phyloP scores from a whole-genome alignment of 106 monocot genomes.

The Iris macrosiphon region DNA sequence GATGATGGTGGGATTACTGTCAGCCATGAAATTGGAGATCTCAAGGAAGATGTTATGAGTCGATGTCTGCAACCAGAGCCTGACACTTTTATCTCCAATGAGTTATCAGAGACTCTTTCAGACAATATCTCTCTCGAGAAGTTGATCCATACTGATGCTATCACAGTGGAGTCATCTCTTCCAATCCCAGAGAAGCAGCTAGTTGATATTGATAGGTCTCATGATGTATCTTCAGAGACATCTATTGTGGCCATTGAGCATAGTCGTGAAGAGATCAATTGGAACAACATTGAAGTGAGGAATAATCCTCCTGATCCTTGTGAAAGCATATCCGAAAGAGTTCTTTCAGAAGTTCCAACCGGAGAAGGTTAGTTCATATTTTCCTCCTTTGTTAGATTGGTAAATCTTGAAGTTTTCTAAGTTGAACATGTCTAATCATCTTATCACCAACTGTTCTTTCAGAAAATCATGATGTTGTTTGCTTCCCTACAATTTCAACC shows the following conservation, averaged over 20 bases:
- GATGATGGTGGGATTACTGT: constrained; percentile 14
- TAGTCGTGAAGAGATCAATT: constrained; percentile 51
- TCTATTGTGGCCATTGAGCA: constrained; percentile 8
- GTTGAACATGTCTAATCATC: background rate
- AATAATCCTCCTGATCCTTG: constrained; percentile 9
- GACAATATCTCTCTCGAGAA: constrained; percentile 23
- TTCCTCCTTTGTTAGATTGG: background rate
- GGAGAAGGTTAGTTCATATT: constrained; percentile 1
- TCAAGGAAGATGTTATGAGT: constrained; percentile 20
- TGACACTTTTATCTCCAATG: background rate
- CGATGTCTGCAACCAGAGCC: constrained; percentile 1
- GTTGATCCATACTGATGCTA: constrained; percentile 22
- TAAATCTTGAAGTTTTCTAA: background rate
- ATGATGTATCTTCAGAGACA: background rate
- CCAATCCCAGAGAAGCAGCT: constrained; percentile 7
- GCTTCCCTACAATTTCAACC: constrained; percentile 6
- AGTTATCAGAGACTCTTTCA: background rate
- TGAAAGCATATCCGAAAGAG: constrained; percentile 11
- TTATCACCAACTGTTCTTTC: constrained; percentile 16
- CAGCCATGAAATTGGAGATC: constrained; percentile 7
- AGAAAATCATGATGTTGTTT: constrained; percentile 9
- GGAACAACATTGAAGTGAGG: constrained; percentile 25
- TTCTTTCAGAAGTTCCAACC: constrained; percentile 15
- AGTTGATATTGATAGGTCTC: background rate
- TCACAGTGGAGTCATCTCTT: constrained; percentile 5